Conservation (phyloP, 2,329 filamentous ascomycete species). For the Thermoascus crustaceus region DNA sequence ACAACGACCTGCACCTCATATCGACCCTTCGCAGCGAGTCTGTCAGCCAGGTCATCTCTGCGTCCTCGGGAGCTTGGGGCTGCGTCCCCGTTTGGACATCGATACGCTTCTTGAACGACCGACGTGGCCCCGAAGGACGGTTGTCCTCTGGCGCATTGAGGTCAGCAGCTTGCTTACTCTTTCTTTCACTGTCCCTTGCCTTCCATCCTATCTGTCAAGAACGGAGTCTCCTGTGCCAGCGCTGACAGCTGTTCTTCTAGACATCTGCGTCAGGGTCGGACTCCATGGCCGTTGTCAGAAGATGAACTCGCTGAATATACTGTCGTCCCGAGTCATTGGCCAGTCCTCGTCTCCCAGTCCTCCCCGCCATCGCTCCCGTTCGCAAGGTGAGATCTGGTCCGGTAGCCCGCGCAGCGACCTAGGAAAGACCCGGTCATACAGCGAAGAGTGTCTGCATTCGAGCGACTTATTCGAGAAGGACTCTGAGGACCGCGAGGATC, state of each 20-base stretch:
- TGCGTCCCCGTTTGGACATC: too few relatives aligned
- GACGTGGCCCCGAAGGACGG: constrained; percentile 19
- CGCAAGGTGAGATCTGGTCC: constrained; percentile 40
- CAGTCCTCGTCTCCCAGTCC: constrained; percentile 43
- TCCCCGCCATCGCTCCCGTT: constrained; percentile 46
- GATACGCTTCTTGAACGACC: background rate
- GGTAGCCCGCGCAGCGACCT: constrained; percentile 24
- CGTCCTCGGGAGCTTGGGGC: constrained; percentile 1
- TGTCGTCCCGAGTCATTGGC: constrained; percentile 72
- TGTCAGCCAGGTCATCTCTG: too few relatives aligned
- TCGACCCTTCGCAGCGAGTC: background rate
- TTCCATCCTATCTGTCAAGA: constrained; percentile 7
- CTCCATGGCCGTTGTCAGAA: constrained; percentile 48
- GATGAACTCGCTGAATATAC: constrained; percentile 96
- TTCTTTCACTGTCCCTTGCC: constrained; percentile 1
- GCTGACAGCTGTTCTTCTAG: constrained; percentile 13
- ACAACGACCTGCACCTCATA: background rate
- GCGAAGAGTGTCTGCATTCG: constrained; percentile 31
- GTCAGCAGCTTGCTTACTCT: constrained; percentile 17
- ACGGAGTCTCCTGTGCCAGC: background rate
- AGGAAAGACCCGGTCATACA: constrained; percentile 35
- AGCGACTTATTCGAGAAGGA: constrained; percentile 21
- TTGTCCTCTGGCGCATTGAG: constrained; percentile 33
- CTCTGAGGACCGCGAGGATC: too few relatives aligned
- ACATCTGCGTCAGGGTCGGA: constrained; percentile 28